A percentile compares a stretch with the other conserved stretches of the same genome.
phyloP scores from a whole-genome alignment of 805 yeast genomes.

The Nematodospora valgi region DNA sequence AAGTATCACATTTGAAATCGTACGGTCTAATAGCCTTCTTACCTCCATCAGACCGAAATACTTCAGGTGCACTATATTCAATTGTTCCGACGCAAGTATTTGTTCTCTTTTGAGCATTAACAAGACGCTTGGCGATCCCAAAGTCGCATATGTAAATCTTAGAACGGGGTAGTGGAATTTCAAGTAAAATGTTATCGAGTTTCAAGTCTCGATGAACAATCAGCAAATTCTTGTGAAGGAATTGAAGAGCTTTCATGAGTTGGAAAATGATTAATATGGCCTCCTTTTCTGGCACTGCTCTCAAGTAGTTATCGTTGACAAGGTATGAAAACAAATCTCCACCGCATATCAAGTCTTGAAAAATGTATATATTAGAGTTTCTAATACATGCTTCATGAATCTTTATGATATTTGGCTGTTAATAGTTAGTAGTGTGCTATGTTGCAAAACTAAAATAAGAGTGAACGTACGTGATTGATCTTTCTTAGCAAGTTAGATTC shows the following conservation, averaged over 20 bases:
- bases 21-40: conserved; percentile 34
- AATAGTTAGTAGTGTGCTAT: background rate
- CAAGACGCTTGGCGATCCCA: conserved; percentile 44
- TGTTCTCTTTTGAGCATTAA: conserved; percentile 31
- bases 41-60: conserved; percentile 26
- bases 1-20: conserved; percentile 57
- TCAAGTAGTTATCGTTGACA: conserved; percentile 36
- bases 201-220: conserved; percentile 68
- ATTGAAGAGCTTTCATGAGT: conserved; percentile 51
- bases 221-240: conserved; percentile 47
- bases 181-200: conserved; percentile 59
- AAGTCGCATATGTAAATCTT: conserved; percentile 64
- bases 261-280: conserved; percentile 53
- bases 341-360: conserved; percentile 50
- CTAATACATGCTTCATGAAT: conserved; percentile 33
- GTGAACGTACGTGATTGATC: conserved; percentile 41
- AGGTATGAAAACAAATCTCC: conserved; percentile 59
- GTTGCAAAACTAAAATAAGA: background rate
- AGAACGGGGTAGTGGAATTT: conserved; percentile 50
- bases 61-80: conserved; percentile 73
- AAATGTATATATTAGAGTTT: conserved; percentile 35
- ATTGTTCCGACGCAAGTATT: conserved; percentile 59
- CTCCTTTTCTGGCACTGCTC: conserved; percentile 52
- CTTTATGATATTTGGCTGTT: conserved; percentile 47
- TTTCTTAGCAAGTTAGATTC: conserved; percentile 25